Evolutionary conservation across 495 filamentous ascomycete genomes (phyloP).

Genomic region (Chaetomium cochliodes): DNA sequence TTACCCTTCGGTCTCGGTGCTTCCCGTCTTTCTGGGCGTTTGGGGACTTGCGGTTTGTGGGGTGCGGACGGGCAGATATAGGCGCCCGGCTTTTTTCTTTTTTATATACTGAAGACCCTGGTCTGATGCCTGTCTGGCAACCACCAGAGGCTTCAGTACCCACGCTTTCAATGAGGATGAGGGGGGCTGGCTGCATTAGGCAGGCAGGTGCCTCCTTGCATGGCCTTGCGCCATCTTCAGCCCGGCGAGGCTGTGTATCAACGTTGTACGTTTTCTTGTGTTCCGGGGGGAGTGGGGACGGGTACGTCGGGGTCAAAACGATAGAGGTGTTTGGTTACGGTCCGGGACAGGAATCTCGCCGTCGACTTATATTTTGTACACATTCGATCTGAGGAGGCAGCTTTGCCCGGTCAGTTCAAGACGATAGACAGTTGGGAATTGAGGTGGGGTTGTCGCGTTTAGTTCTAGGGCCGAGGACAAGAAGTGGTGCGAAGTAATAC

Average conservation of each 20-base stretch:
- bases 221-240: slow-evolving; percentile 10
- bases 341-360: not conserved
- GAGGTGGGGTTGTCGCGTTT: not conserved
- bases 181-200: not conserved
- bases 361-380: not conserved
- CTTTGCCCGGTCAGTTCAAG: not conserved
- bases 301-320: not conserved
- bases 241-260: slow-evolving; percentile 22
- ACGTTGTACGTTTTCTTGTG: slow-evolving; percentile 20
- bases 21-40: not conserved
- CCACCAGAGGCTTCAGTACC: not conserved
- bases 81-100: not conserved
- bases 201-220: not conserved
- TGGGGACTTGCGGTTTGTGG: not conserved
- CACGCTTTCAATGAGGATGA: slow-evolving; percentile 11
- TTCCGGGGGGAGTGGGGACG: not conserved
- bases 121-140: not conserved
- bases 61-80: not conserved
- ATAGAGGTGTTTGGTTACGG: not conserved
- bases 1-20: not conserved
- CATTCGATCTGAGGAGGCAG: not conserved
- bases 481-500: no score
- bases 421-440: not conserved
- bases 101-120: not conserved
- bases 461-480: not conserved